A percentile compares a stretch with the other conserved stretches of the same genome.
phyloP scores from a whole-genome alignment of 768 basidiomycete species.

The Tylopilus felleus region DNA sequence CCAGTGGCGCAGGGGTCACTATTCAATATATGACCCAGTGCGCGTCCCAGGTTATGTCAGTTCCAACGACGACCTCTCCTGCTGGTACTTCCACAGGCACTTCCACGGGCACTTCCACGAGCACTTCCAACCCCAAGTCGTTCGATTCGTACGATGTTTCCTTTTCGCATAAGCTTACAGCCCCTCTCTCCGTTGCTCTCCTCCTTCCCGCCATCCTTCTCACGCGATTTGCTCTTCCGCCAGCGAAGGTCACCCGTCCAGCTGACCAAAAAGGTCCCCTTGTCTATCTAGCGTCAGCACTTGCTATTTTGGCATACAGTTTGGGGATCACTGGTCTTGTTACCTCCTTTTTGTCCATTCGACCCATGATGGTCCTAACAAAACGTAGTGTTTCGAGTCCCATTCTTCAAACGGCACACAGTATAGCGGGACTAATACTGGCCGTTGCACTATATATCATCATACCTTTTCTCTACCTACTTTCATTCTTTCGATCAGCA shows the following conservation, averaged over 20 bases:
- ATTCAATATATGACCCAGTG: constrained; percentile 59
- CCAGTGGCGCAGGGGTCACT: constrained; percentile 65
- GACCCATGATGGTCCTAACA: constrained; percentile 21
- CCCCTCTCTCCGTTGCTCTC: constrained; percentile 48
- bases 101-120: constrained; percentile 12
- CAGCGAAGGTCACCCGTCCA: constrained; percentile 24
- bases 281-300: constrained; percentile 36
- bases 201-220: constrained; percentile 42
- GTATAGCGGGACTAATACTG: constrained; percentile 61
- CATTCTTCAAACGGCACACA: constrained; percentile 58
- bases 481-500: constrained; percentile 20
- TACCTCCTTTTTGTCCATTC: constrained; percentile 59
- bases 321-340: constrained; percentile 62
- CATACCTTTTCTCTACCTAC: constrained; percentile 41
- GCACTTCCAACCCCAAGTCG: constrained; percentile 10
- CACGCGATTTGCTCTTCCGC: constrained; percentile 40
- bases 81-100: constrained; percentile 7
- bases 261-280: constrained; percentile 26
- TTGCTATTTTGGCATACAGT: constrained; percentile 50
- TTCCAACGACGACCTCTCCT: constrained; percentile 24
- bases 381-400: constrained; percentile 33
- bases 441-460: constrained; percentile 59
- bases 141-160: constrained; percentile 41
- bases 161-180: constrained; percentile 42
- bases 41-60: constrained; percentile 38